Conservation (phyloP, 352 stramenopile species). For the Pythium phragmiticola region DNA sequence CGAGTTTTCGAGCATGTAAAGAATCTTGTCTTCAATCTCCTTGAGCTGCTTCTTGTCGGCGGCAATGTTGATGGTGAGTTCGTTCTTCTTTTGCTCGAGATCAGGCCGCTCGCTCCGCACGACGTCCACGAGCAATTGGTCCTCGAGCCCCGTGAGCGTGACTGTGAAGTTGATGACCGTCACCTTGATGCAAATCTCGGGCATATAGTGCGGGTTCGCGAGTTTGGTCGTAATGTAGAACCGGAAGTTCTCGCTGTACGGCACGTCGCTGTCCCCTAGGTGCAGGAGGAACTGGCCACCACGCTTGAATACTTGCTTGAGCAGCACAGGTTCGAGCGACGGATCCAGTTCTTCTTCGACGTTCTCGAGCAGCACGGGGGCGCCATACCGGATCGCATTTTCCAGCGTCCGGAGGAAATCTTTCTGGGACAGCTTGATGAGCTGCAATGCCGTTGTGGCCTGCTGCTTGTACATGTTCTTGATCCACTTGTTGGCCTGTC, state of each 20-base stretch:
- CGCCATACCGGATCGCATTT: slow-evolving; percentile 89
- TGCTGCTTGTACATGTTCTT: slow-evolving; percentile 90
- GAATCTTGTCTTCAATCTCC: slow-evolving; percentile 92
- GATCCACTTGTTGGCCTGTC: slow-evolving; percentile 94
- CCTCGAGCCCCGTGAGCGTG: slow-evolving; percentile 89
- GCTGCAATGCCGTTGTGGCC: slow-evolving; percentile 61
- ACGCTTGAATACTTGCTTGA: slow-evolving; percentile 92
- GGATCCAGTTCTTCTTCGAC: slow-evolving; percentile 89
- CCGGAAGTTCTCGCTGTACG: slow-evolving; percentile 89
- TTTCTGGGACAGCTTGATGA: slow-evolving; percentile 93
- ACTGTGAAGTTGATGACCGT: slow-evolving; percentile 93
- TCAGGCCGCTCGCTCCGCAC: slow-evolving; percentile 90
- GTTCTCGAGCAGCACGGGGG: slow-evolving; percentile 90
- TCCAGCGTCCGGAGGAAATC: slow-evolving; percentile 89
- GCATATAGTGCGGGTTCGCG: slow-evolving; percentile 90
- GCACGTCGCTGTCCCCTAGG: slow-evolving; percentile 89
- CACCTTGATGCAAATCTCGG: slow-evolving; percentile 91
- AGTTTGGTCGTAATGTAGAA: slow-evolving; percentile 94
- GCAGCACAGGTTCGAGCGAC: slow-evolving; percentile 86
- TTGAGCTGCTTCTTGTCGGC: slow-evolving; percentile 88
- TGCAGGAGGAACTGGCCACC: slow-evolving; percentile 90
- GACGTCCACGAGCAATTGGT: slow-evolving; percentile 88
- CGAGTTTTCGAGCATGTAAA: slow-evolving; percentile 89
- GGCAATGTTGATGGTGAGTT: slow-evolving; percentile 87
- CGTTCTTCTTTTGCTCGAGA: slow-evolving; percentile 89